Evolutionary conservation across 2,329 filamentous ascomycete species (phyloP), one percentile per base, ranked within the genome.

Genomic region (Ascochyta viciae-villosae): DNA sequence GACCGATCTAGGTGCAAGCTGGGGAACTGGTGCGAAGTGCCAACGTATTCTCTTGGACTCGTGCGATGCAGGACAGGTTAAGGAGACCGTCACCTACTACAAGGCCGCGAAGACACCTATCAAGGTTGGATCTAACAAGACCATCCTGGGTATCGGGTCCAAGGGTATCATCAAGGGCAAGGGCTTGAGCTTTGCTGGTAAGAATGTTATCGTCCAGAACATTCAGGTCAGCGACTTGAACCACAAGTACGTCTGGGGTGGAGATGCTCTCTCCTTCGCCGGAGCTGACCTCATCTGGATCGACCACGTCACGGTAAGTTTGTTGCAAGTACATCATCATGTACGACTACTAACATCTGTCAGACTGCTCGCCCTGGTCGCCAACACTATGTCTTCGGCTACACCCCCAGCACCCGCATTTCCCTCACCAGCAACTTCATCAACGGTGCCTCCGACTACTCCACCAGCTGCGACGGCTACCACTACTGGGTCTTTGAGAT

Each of bases 141-240:
- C 74, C 1, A 66, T 79, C 33, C 54, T 80, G n/a, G 77, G 77
- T 6, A 68, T 73, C 23, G 77, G 76, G 1, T 68, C 62, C 29
- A 71, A 67, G 31, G 77, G 72, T 29, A 65, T 77, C 7, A 72
- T 79, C 41, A 73, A 71, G 19, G 77, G 77, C 31, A 79, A 77
- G 57, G 77, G 77, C 6, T 62, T 80, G 7, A 64, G 70, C 1
- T 61, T 80, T 19, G 62, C 61, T 27, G 70, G 66, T 27, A 69
- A 58, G 5, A 77, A 76, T 44, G 60, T 77, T 27, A 67, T 70
- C 37, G 68, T 79, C 53, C 72, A 78, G 59, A 78, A 78, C 63
- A 67, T 79, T 15, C 62, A 68, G 22, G 71, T 76, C 59, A 72
- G 66, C 37, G 66, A 74, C 34, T 50, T 75, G 15, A 76, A 76